Conservation (phyloP, 2,329 filamentous ascomycete species). For the Lachnellula willkommii region DNA sequence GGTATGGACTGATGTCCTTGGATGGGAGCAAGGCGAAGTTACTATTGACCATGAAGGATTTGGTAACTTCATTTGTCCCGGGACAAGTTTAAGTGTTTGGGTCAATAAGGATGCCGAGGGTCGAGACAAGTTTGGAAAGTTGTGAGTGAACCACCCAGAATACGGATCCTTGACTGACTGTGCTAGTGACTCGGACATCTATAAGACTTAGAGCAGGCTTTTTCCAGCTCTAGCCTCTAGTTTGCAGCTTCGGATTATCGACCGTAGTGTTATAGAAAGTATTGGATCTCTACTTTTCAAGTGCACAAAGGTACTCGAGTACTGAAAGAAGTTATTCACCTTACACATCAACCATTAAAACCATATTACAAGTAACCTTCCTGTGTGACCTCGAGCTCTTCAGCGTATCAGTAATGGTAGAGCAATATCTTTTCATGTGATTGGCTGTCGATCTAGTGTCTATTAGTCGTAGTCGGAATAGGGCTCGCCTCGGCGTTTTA, state of each 20-base stretch:
- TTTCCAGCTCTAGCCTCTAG: too few species aligned
- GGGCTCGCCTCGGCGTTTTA: too few species aligned
- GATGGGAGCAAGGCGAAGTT: constrained; percentile 49
- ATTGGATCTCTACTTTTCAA: too few species aligned
- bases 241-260: neutral
- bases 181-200: constrained; percentile 26
- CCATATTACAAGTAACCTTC: too few species aligned
- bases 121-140: constrained; percentile 39
- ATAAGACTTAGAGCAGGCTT: constrained; percentile 15
- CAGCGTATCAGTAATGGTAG: too few species aligned
- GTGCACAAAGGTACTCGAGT: too few species aligned
- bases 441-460: too few species aligned
- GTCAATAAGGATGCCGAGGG: constrained; percentile 51
- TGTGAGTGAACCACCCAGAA: constrained; percentile 24
- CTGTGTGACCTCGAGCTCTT: neutral
- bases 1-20: constrained; percentile 58
- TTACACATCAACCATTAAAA: too few species aligned
- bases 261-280: neutral
- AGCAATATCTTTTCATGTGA: too few species aligned
- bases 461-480: too few species aligned
- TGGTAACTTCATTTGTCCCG: constrained; percentile 50
- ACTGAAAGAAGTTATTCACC: too few species aligned
- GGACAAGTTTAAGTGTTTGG: constrained; percentile 56
- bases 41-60: constrained; percentile 54
- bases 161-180: constrained; percentile 8